Evolutionary conservation across 495 filamentous ascomycete genomes (phyloP).

Genomic region (Daldinia grandis): DNA sequence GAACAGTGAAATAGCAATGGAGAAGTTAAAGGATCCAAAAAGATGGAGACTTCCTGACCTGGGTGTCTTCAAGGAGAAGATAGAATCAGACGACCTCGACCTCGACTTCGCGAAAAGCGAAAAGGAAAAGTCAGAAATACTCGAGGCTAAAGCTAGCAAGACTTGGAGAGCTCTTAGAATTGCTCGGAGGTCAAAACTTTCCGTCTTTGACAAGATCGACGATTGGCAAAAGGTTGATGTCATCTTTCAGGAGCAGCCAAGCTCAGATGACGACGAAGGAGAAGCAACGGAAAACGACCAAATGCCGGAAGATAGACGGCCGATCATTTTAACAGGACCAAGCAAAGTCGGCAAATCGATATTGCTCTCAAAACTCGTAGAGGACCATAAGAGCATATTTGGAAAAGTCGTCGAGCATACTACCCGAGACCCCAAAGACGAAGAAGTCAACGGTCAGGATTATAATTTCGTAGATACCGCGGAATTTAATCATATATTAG

Average conservation of each 20-base stretch:
- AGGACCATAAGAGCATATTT: constrained; percentile 53
- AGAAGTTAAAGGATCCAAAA: constrained; percentile 57
- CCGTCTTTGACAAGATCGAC: constrained; percentile 84
- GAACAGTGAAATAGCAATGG: constrained; percentile 54
- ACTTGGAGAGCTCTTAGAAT: constrained; percentile 87
- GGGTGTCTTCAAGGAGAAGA: constrained; percentile 61
- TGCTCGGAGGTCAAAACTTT: constrained; percentile 73
- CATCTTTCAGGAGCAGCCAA: constrained; percentile 57
- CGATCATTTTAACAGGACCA: constrained; percentile 58
- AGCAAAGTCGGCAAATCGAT: constrained; percentile 50
- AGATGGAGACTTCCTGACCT: constrained; percentile 58
- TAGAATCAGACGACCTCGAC: constrained; percentile 78
- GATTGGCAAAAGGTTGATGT: constrained; percentile 72
- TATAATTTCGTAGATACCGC: constrained; percentile 59
- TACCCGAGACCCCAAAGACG: constrained; percentile 53
- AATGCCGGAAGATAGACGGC: constrained; percentile 52
- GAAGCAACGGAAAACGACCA: constrained; percentile 38
- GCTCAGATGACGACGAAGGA: constrained; percentile 32
- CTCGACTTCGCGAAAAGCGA: constrained; percentile 79
- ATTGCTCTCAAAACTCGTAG: constrained; percentile 52
- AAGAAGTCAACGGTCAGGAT: constrained; percentile 55
- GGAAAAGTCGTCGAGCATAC: constrained; percentile 54
- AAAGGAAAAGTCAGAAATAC: constrained; percentile 71
- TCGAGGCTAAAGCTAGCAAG: constrained; percentile 80
- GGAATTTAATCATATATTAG: constrained; percentile 59